A percentile compares a stretch with the other conserved stretches of the same genome.
Conservation (phyloP, 306 rosid species). For the Lupinus albus region DNA sequence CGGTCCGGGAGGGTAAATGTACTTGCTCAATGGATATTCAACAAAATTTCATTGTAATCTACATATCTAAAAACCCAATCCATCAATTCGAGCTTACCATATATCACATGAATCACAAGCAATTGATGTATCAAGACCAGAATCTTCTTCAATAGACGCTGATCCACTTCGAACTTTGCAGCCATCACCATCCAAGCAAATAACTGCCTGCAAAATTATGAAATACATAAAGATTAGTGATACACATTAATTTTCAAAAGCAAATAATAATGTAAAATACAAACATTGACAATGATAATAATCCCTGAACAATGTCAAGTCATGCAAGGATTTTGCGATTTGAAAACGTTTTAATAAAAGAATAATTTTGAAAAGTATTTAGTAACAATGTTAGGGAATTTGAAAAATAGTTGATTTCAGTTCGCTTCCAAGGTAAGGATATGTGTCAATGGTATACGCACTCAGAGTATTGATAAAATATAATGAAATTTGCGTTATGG, state of each 20-base stretch:
- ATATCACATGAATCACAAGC: constrained; percentile 97
- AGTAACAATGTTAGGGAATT: constrained; percentile 16
- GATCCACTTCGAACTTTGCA: constrained; percentile 84
- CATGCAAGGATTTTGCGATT: constrained; percentile 28
- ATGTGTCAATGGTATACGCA: not conserved
- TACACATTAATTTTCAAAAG: constrained; percentile 33
- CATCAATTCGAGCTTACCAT: constrained; percentile 56
- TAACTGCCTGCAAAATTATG: constrained; percentile 79
- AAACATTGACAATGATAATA: constrained; percentile 14
- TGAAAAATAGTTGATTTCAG: not conserved
- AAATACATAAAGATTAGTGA: constrained; percentile 48
- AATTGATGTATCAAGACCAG: constrained; percentile 85
- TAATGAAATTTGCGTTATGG: not conserved
- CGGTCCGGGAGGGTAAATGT: not conserved
- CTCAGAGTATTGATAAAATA: constrained; percentile 8
- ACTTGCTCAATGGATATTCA: constrained; percentile 20
- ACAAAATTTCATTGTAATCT: constrained; percentile 11
- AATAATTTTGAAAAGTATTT: constrained; percentile 27
- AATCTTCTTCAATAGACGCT: constrained; percentile 60
- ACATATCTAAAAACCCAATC: constrained; percentile 30
- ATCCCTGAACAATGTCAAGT: constrained; percentile 19
- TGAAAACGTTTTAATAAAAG: not conserved
- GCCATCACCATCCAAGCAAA: constrained; percentile 93
- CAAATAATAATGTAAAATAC: constrained; percentile 15
- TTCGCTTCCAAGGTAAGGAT: constrained; percentile 20